Percentiles rank a stretch among this genome's conserved stretches.
Evolutionary conservation across 129 eudicot genomes (phyloP).

Genomic region (Silybum marianum): DNA sequence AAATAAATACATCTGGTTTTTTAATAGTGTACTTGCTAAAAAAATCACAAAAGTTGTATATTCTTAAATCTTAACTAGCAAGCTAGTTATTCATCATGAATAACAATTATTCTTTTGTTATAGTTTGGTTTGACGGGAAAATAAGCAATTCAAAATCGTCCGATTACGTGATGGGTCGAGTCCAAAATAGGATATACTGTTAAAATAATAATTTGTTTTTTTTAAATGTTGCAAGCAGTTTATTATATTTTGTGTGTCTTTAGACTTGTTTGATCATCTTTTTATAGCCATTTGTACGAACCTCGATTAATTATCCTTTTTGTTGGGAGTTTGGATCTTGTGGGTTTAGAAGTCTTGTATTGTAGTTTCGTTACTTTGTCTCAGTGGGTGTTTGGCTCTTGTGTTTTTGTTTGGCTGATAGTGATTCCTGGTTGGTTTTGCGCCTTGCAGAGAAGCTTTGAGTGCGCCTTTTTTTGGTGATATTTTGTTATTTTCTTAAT

Average conservation of each 20-base stretch:
- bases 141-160: no score
- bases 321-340: background rate
- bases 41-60: background rate
- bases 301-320: background rate
- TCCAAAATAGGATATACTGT: no score
- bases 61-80: background rate
- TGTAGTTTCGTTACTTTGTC: background rate
- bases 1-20: background rate
- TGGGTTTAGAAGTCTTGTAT: background rate
- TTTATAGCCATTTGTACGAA: background rate
- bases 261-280: background rate
- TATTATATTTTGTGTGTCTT: no score
- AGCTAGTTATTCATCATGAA: background rate
- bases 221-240: background rate
- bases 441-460: background rate
- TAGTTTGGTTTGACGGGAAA: background rate
- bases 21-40: background rate
- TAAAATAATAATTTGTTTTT: no score
- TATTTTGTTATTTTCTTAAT: no score
- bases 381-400: background rate
- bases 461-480: no score
- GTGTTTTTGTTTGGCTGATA: background rate
- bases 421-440: background rate
- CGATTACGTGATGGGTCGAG: background rate
- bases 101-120: background rate